Base-by-base conservation (phyloP, 164 flowering plant species). In the Chimonanthus praecox region DNA sequence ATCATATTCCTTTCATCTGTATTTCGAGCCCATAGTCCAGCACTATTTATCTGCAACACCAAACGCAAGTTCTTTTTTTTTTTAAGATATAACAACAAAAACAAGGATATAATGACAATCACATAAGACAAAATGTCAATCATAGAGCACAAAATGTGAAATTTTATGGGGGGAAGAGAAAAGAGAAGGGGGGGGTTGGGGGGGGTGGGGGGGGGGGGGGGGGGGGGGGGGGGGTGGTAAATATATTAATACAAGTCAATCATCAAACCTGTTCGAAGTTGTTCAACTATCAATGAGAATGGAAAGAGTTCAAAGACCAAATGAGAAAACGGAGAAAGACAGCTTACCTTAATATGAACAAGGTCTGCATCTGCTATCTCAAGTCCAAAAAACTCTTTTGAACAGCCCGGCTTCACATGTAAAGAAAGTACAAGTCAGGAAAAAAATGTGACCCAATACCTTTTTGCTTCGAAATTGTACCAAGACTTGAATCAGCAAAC, bases 381-480 rank as follows among this genome's bases (percentile, higher is more conserved):
- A 68, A 83, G 84, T 67, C 87, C 87, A 72, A 91, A 79, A 46
- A 94, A 83, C 87, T 94, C 94, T 78, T 94, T 90, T 50, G 98
- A 94, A 79, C 98, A 94, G 48, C 98, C 98, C 83, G 97, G 98
- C 97, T 94, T 77, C 81, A 83, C 74, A 79, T 46, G 80, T 50
- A 75, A 72, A 62, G 18, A 47, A 46, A 62, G 33, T 33, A 33
- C 33, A 33, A 33, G 33, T 33, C 33, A 33, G 33, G 33, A 33
- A 33, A 33, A 33, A 33, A 33, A 33, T 33, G 33, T 33, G 33
- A 0, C 0, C 33, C 33, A 33, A 33, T 33, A 33, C 33, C 33
- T 33, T 33, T 33, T 33, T 33, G 33, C 33, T 33, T 33, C 33
- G 33, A 33, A 66, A 66, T 66, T 13, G 11, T 21, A 43, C 63